Conservation (phyloP, 1,284 basidiomycete species). For the Leccinum huronense region DNA sequence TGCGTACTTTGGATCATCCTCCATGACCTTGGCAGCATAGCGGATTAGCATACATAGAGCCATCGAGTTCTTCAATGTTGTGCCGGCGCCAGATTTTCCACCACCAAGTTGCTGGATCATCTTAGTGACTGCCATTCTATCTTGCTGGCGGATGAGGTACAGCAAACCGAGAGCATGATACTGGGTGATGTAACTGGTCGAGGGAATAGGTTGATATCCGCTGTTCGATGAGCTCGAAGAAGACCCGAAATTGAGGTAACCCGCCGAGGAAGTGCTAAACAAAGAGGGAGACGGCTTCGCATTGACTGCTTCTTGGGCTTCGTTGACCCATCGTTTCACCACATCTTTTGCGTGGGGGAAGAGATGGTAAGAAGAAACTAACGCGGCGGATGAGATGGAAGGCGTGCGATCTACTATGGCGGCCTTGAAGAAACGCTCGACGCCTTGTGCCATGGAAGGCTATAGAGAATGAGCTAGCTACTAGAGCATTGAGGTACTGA, state of each 20-base stretch:
- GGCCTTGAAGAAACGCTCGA: slow-evolving; percentile 99
- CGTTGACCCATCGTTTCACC: slow-evolving; percentile 98
- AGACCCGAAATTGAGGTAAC: slow-evolving; percentile 70
- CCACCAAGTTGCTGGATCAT: slow-evolving; percentile 98
- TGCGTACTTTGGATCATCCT: slow-evolving; percentile 94
- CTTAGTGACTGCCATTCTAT: slow-evolving; percentile 98
- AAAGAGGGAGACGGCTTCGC: slow-evolving; percentile 77
- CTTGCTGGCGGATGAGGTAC: slow-evolving; percentile 94
- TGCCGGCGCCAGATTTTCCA: slow-evolving; percentile 79
- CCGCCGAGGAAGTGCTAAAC: slow-evolving; percentile 57
- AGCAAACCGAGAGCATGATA: slow-evolving; percentile 96
- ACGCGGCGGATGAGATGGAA: slow-evolving; percentile 92
- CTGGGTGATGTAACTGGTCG: slow-evolving; percentile 91
- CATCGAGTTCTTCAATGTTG: slow-evolving; percentile 91
- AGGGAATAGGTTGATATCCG: slow-evolving; percentile 78
- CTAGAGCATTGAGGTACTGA: slow-evolving; percentile 9
- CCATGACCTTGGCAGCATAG: slow-evolving; percentile 96
- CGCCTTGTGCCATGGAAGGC: slow-evolving; percentile 97
- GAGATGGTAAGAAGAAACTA: slow-evolving; percentile 97
- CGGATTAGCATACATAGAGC: slow-evolving; percentile 99
- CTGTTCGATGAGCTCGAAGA: slow-evolving; percentile 47
- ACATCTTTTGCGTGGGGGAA: slow-evolving; percentile 93
- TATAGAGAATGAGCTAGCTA: slow-evolving; percentile 33
- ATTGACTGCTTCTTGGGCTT: slow-evolving; percentile 95
- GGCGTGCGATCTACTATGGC: slow-evolving; percentile 98